Evolutionary conservation across 1,139 yeast genomes (phyloP).

Genomic region (Hansenula sp.): DNA sequence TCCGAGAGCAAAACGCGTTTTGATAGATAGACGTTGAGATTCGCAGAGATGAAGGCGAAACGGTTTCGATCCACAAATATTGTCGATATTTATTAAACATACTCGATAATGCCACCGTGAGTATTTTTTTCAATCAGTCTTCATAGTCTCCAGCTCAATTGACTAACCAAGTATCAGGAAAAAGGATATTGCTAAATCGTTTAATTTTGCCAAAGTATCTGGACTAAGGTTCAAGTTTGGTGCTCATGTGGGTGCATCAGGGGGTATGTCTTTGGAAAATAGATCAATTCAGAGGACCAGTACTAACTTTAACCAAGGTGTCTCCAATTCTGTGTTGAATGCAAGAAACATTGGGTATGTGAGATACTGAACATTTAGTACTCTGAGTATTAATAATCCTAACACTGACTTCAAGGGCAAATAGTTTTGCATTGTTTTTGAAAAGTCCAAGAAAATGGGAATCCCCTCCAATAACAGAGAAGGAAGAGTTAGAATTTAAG

Average conservation of each 20-base stretch:
- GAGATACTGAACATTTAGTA: background rate
- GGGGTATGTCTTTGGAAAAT: conserved; percentile 36
- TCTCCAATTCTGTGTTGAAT: conserved; percentile 71
- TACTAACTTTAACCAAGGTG: conserved; percentile 26
- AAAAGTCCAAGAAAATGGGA: conserved; percentile 92
- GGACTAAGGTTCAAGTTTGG: conserved; percentile 57
- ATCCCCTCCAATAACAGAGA: conserved; percentile 66
- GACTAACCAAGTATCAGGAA: conserved; percentile 7
- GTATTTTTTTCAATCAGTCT: background rate
- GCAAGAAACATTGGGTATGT: conserved; percentile 70
- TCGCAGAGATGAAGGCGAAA: too few species aligned
- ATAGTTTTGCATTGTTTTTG: conserved; percentile 85
- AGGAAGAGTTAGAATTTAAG: conserved; percentile 66
- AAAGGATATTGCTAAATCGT: conserved; percentile 8
- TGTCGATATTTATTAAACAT: too few species aligned
- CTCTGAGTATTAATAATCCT: conserved; percentile 5
- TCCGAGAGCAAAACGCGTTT: too few species aligned
- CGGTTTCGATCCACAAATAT: too few species aligned
- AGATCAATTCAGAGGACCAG: background rate
- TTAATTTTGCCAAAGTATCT: conserved; percentile 27
- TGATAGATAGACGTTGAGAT: too few species aligned
- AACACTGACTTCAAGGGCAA: conserved; percentile 30
- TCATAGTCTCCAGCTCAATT: background rate
- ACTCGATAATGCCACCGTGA: conserved; percentile 7
- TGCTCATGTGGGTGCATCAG: conserved; percentile 74